phyloP scores from a whole-genome alignment of 345 rosid genomes.

The Cardamine resedifolia region DNA sequence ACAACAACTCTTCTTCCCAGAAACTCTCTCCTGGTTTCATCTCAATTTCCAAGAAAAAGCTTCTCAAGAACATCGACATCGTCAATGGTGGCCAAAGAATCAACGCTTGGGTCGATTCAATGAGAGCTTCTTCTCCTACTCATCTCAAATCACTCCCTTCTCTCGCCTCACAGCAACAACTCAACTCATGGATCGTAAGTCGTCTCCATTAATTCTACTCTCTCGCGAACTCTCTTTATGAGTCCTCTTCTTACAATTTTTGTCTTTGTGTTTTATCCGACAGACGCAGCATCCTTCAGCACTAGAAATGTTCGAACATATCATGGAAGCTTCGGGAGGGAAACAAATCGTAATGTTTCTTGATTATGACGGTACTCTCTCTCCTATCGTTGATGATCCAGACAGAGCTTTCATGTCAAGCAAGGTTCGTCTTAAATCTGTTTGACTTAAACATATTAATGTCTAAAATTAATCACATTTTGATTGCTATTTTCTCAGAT shows the following conservation, averaged over 20 bases:
- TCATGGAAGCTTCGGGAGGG: slow-evolving; percentile 64
- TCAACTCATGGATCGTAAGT: slow-evolving; percentile 67
- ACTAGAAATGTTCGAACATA: slow-evolving; percentile 63
- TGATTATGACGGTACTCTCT: slow-evolving; percentile 95
- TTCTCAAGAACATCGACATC: slow-evolving; percentile 59
- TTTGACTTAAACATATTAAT: not conserved
- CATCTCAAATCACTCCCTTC: slow-evolving; percentile 53
- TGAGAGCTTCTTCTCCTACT: slow-evolving; percentile 94
- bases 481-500: slow-evolving; percentile 46
- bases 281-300: slow-evolving; percentile 88
- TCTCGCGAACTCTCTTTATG: slow-evolving; percentile 11
- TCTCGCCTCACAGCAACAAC: slow-evolving; percentile 39
- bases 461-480: not conserved
- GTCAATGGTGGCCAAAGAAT: slow-evolving; percentile 57
- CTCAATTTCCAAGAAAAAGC: slow-evolving; percentile 46
- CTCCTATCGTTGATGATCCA: slow-evolving; percentile 92
- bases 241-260: not conserved
- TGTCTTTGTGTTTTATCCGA: not conserved
- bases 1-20: slow-evolving; percentile 43
- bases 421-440: slow-evolving; percentile 48
- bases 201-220: not conserved
- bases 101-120: slow-evolving; percentile 81
- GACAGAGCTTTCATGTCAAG: slow-evolving; percentile 92
- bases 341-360: slow-evolving; percentile 91
- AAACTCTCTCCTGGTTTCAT: slow-evolving; percentile 58